Evolutionary conservation across 257 asterid species (phyloP), one percentile per base, ranked within the genome.

Genomic region (Jaltomata sinuosa): DNA sequence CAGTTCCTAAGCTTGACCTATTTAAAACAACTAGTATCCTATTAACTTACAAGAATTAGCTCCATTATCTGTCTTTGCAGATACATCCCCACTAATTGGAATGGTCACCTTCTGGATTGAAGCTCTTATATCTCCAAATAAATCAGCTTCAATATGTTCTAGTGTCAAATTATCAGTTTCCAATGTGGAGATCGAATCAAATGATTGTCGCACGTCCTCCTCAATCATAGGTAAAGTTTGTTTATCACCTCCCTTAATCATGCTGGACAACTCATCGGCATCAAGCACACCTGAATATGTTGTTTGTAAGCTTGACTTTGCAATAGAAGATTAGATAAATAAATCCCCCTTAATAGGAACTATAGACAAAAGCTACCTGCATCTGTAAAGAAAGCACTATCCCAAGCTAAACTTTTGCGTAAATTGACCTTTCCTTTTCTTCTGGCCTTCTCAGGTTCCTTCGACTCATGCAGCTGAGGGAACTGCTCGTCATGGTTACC

Each of bases 401-500:
- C 98, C 99, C 99, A 96, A 40, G 98, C 99, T 88, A 96, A 87
- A 89, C 99, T 96, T 89, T 94, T 92, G 22, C 98, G 97, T 91
- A 92, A 85, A 84, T 96, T 93, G 87, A 91, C 94, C 90, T 93
- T 94, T 68, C 94, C 94, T 36, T 83, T 91, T 80, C 89, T 84
- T 65, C 81, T 85, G 59, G 53, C 85, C 64, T 85, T 83, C 81
- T 87, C 89, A 29, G 97, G 96, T 83, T 94, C 98, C 16, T 18
- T 61, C 5, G 97, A 90, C 81, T 88, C 93, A n/a, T 72, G 89
- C 84, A 92, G 87, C 86, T 89, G 87, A 1, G 97, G 93, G 67
- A 92, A 83, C 81, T 84, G 83, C 42, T 86, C 92, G 15, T 52
- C 85, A 42, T 45, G 84, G 38, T 83, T 88, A 40, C 85, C 80